phyloP scores from a whole-genome alignment of 495 filamentous ascomycete species.

The Bombardia bombarda region DNA sequence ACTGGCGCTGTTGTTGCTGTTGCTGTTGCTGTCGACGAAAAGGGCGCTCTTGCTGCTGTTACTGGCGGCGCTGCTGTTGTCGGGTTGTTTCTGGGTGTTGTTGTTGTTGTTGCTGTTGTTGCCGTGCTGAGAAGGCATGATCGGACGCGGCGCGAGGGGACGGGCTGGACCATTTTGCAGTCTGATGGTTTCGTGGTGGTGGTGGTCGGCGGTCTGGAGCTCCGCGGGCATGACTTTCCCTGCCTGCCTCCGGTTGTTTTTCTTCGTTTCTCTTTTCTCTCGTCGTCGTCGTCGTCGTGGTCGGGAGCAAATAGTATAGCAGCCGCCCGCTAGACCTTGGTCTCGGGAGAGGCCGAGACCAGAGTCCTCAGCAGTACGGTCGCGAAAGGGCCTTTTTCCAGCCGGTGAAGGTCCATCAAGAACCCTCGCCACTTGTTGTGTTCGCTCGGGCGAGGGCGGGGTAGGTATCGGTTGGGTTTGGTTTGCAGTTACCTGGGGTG shows the following conservation, averaged over 20 bases:
- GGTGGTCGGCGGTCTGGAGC: conserved; percentile 23
- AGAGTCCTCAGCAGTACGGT: conserved; percentile 53
- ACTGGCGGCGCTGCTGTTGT: conserved; percentile 1
- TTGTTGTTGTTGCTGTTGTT: conserved; percentile 21
- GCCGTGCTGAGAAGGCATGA: conserved; percentile 39
- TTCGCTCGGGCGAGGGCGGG: not conserved
- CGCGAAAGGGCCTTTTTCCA: conserved; percentile 46
- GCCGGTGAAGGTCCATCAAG: conserved; percentile 57
- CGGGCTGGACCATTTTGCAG: conserved; percentile 25
- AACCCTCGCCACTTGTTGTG: conserved; percentile 15
- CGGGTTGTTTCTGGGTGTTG: conserved; percentile 4
- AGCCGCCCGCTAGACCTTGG: conserved; percentile 38
- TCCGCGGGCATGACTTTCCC: conserved; percentile 42
- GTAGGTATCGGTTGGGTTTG: not conserved
- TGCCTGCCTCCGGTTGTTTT: not conserved
- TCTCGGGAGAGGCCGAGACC: conserved; percentile 32
- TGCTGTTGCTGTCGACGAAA: not conserved
- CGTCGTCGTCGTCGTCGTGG: conserved; percentile 21
- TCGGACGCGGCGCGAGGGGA: conserved; percentile 25
- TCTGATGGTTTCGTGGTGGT: conserved; percentile 32
- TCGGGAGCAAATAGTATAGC: conserved; percentile 14
- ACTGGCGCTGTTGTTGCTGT: conserved; percentile 1
- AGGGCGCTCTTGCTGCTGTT: conserved; percentile 4
- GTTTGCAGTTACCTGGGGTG: too few relatives aligned
- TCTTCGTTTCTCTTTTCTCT: conserved; percentile 20